A percentile compares a stretch with the other conserved stretches of the same genome.
phyloP scores from a whole-genome alignment of 2,329 filamentous ascomycete genomes.

The Lachnellula cervina region DNA sequence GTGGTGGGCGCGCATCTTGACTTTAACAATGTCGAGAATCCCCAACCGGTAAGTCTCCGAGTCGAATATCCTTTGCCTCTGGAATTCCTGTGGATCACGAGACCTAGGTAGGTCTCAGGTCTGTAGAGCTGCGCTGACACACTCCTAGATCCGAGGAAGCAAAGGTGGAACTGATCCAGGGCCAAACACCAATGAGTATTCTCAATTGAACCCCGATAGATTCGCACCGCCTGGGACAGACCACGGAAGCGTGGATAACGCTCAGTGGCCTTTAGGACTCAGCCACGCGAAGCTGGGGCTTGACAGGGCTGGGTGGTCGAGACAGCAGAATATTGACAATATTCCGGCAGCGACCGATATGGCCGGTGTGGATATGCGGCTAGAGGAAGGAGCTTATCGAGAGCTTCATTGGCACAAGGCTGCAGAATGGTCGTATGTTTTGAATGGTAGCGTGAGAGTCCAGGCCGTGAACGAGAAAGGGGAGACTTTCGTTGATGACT shows the following conservation, averaged over 20 bases:
- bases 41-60: slow-evolving; percentile 40
- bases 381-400: slow-evolving; percentile 67
- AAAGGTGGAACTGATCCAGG: slow-evolving; percentile 48
- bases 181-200: slow-evolving; percentile 63
- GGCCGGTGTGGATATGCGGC: slow-evolving; percentile 73
- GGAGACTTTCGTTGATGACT: slow-evolving; percentile 70
- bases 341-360: slow-evolving; percentile 63
- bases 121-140: not conserved
- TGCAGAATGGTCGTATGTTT: slow-evolving; percentile 72
- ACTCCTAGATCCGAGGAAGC: slow-evolving; percentile 40
- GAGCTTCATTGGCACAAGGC: slow-evolving; percentile 80
- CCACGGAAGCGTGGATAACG: slow-evolving; percentile 63
- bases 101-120: not conserved
- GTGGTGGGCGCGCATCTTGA: slow-evolving; percentile 49
- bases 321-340: slow-evolving; percentile 65
- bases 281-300: slow-evolving; percentile 43
- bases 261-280: slow-evolving; percentile 58
- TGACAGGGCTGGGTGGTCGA: slow-evolving; percentile 68
- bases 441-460: slow-evolving; percentile 65
- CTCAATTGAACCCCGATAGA: slow-evolving; percentile 66
- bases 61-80: not conserved
- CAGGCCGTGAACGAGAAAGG: slow-evolving; percentile 72
- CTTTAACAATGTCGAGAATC: slow-evolving; percentile 46
- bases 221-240: slow-evolving; percentile 70
- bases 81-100: not conserved